Evolutionary conservation across 352 stramenopile species (phyloP), one percentile per base, ranked within the genome.

Genomic region (Globisporangium cylindrosporum): DNA sequence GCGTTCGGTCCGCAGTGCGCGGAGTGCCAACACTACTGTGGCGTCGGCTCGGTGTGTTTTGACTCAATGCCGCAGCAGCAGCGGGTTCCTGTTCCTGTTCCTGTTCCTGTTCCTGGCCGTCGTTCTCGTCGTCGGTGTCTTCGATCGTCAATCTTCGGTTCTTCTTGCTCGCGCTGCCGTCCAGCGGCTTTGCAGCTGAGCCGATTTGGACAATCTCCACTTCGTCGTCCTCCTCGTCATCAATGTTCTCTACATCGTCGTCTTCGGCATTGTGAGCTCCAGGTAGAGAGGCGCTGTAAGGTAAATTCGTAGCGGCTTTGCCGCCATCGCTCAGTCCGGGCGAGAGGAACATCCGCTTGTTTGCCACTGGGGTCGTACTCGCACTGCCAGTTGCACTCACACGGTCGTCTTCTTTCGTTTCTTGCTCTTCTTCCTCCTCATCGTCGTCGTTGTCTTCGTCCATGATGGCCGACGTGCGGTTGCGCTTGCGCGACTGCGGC

Each of bases 111-210:
- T 24, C 22, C 22, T 38, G 34, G 9, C 18, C 36, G 1, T 71
- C 49, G 5, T 73, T 65, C 25, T 88, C 77, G n/a, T 91, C 80
- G 62, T 93, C 80, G 41, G 76, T 91, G 24, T 89, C 78, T n/a
- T 82, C 24, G 57, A 91, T 84, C 10, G 75, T 76, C 25, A 79
- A 41, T 14, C 71, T 75, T 61, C 69, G 75, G 41, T 62, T 69
- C 43, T 70, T 72, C 34, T 78, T 82, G 34, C 60, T 71, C 25
- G 62, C 65, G 41, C 74, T 78, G 56, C 71, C 68, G 18, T 69
- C 61, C 29, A 71, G 43, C 32, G 66, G 66, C 32, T 51, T 74
- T 6, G 71, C 64, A 25, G 60, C 38, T 10, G 76, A 66, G 14
- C 62, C 67, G 22, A 82, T 65, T 14, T 77, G 70, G 1, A 91